phyloP scores from a whole-genome alignment of 2,329 filamentous ascomycete species.

The Xylaria sp. region DNA sequence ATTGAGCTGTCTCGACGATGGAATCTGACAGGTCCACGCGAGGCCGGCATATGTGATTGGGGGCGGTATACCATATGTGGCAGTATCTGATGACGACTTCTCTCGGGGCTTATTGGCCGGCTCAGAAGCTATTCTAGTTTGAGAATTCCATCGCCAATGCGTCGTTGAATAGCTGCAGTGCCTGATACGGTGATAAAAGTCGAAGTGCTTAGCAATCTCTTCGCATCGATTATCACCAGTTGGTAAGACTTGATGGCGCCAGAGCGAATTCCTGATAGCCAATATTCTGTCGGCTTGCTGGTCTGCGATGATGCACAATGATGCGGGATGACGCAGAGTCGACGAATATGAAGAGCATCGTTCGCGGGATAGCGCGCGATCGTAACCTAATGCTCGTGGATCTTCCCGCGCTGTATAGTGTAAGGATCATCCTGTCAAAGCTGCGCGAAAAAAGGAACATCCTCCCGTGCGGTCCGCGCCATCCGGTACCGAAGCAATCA shows the following conservation, averaged over 20 bases:
- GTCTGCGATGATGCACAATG: conserved; percentile 11
- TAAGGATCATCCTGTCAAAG: conserved; percentile 9
- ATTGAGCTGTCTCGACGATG: not conserved
- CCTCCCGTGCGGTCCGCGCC: conserved; percentile 30
- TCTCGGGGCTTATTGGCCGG: not conserved
- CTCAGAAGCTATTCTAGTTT: conserved; percentile 1
- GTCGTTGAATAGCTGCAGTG: not conserved
- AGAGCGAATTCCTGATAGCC: conserved; percentile 11
- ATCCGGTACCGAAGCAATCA: conserved; percentile 29
- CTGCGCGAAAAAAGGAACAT: conserved; percentile 10
- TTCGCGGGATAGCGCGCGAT: conserved; percentile 18
- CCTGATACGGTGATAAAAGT: not conserved
- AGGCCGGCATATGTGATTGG: conserved; percentile 24
- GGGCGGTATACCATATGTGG: conserved; percentile 14
- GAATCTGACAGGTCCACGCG: conserved; percentile 14
- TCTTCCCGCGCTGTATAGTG: conserved; percentile 1
- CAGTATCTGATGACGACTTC: conserved; percentile 17
- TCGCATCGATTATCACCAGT: not conserved
- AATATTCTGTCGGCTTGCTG: not conserved
- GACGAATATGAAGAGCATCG: conserved; percentile 6
- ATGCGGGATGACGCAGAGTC: conserved; percentile 23
- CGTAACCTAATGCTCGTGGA: conserved; percentile 1
- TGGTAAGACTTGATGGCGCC: conserved; percentile 24
- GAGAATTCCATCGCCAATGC: conserved; percentile 2
- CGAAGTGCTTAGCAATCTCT: conserved; percentile 5